Conservation (phyloP, 306 rosid genomes). For the Adenanthera pavonina region DNA sequence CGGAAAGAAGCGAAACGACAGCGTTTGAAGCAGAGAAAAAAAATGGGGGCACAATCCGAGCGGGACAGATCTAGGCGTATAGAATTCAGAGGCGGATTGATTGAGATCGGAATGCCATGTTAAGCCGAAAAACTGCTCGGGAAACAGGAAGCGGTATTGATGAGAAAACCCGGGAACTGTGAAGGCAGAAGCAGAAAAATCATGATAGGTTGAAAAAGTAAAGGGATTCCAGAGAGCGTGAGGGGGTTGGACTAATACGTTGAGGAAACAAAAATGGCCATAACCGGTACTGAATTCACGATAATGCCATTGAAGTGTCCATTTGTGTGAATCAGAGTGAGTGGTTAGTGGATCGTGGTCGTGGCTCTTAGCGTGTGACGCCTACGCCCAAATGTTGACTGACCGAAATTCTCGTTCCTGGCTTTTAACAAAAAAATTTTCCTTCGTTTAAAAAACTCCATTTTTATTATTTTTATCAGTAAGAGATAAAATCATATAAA, state of each 20-base stretch:
- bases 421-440: no score
- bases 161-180: not conserved
- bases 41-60: not conserved
- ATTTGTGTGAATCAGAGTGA: not conserved
- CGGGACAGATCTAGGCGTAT: not conserved
- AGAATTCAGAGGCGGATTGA: not conserved
- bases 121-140: not conserved
- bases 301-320: not conserved
- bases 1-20: not conserved
- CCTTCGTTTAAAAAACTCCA: no score
- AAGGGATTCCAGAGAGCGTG: not conserved
- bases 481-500: no score
- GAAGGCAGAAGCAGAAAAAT: not conserved
- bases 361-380: not conserved
- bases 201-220: not conserved
- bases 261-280: not conserved
- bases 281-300: not conserved
- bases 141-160: not conserved
- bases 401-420: not conserved
- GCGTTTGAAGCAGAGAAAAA: not conserved
- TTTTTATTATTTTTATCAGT: no score
- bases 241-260: not conserved
- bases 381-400: constrained; percentile 1
- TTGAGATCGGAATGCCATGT: not conserved
- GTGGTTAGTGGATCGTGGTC: no score